Evolutionary conservation across 2,329 filamentous ascomycete genomes (phyloP), one percentile per base, ranked within the genome.

Genomic region (Cordyceps militaris): DNA sequence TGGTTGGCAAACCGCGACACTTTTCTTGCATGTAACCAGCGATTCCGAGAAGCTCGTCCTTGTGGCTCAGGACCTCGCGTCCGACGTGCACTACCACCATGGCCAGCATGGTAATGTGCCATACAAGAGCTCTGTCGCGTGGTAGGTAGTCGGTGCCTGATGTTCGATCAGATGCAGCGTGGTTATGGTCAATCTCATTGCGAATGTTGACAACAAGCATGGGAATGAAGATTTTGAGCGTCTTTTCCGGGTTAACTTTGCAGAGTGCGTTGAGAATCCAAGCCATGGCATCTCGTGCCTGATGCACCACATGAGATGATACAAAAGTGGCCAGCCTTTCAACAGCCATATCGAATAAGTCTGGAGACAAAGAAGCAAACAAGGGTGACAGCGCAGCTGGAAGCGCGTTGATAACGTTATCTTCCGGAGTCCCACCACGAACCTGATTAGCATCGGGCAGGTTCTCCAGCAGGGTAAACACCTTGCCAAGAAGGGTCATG

Each of bases 31-130:
- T 97, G 73, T 93, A 97, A 56, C 88, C 80, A 13, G 93, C 91
- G 69, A 99, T 93, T 61, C 91, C 88, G 62, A 96, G 89, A 2
- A 99, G 82, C 51, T 97, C 89, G 52, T 90, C 79, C 72, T 91
- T 91, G 78, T 96, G 95, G 60, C 88, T 87, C 60, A 99, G 79
- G 14, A 97, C 89, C 63, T 94, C 89, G 63, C 87, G 85, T 34
- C 94, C 94, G 47, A 99, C 91, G 66, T 99, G 94, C 3, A 99
- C 94, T 23, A 97, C 91, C 60, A 91, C 94, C 93, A 99, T 99
- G 69, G 92, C 96, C 5, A 99, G 82, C 78, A 99, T 91, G 72
- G 91, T 96, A 60, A 97, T 84, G 68, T 97, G 90, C 95, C 95
- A 99, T 0, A 99, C 92, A 16, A 99, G 77, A 4, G 90, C 94